Conservation (phyloP, 2,329 filamentous ascomycete species). For the Phialemonium atrogriseum region DNA sequence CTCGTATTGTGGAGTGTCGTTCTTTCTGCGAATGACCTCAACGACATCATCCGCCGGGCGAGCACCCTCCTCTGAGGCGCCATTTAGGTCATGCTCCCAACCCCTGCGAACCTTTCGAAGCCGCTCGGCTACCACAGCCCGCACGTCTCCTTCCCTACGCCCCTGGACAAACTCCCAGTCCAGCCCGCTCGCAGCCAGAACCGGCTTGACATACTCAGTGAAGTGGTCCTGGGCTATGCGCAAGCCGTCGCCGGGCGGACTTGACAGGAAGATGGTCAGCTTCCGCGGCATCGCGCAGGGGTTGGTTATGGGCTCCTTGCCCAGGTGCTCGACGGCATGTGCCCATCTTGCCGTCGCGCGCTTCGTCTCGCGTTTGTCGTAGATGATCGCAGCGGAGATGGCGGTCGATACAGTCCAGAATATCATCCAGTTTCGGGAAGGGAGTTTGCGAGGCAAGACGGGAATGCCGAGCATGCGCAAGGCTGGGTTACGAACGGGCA, state of each 20-base stretch:
- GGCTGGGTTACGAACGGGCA: constrained; percentile 64
- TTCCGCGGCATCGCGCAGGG: constrained; percentile 70
- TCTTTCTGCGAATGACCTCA: constrained; percentile 53
- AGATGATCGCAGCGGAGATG: constrained; percentile 73
- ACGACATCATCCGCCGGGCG: constrained; percentile 51
- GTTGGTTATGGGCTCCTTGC: constrained; percentile 61
- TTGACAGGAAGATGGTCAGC: constrained; percentile 76
- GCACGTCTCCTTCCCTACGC: constrained; percentile 82
- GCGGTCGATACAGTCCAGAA: constrained; percentile 75
- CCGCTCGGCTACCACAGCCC: constrained; percentile 77
- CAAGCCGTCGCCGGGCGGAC: constrained; percentile 79
- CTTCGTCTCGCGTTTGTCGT: constrained; percentile 88
- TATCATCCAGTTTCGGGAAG: constrained; percentile 96
- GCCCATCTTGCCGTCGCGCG: constrained; percentile 81
- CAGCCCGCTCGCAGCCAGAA: constrained; percentile 79
- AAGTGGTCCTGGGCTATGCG: constrained; percentile 88
- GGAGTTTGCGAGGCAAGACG: constrained; percentile 72
- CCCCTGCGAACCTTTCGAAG: constrained; percentile 64
- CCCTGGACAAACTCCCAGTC: constrained; percentile 97
- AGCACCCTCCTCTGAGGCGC: constrained; percentile 34
- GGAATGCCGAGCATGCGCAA: constrained; percentile 79
- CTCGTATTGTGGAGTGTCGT: constrained; percentile 61
- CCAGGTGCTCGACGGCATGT: constrained; percentile 74
- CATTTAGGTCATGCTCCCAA: constrained; percentile 35
- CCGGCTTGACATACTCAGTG: constrained; percentile 89